Base-by-base conservation (phyloP, 2,329 filamentous ascomycete genomes). In the Calonectria pseudoturangicola region DNA sequence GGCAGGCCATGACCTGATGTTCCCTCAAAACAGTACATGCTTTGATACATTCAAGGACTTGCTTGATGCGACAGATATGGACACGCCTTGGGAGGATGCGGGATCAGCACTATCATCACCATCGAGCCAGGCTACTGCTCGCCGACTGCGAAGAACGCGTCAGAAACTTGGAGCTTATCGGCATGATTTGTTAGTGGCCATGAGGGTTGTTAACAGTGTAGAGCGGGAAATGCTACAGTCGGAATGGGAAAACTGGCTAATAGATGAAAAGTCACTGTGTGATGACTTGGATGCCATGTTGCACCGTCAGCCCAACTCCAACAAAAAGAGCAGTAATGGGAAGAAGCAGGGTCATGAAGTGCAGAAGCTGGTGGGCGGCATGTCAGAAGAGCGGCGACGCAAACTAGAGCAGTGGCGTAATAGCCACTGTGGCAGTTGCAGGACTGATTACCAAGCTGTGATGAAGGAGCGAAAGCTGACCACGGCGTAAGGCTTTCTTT, bases 171-270 rank as follows among this genome's bases (percentile, higher is more conserved):
- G 94, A 0, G 88, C 91, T 2, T 97, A 98, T 82, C 90, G 97
- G 3, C 95, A 99, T 82, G 95, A 98, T 81, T 87, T 99, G 25
- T 86, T 98, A 2, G 96, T 99, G 6, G 95, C 96, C 6, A 92
- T 98, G 87, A 92, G 96, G 5, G 91, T 98, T 2, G 93, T 98
- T 73, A 98, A 98, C 84, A 93, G 90, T 70, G 92, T 98, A 33
- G 97, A 98, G 87, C 89, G 90, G 71, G 95, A 98, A 83, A 93
- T 98, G 82, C 84, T 98, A 67, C 90, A 92, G 79, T 93, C 93
- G 0, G 96, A 98, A 83, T 99, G 95, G 93, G 96, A 98, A 85
- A 94, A 94, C 75, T 99, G 96, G 96, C 89, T 98, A 36, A 84
- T 90, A 3, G 93, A 94, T 76, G 97, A 99, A 85, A 93, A 92